These are phyloP conservation scores for Pterulicium gracile DNA, from an alignment of 1,284 basidiomycete species.

Conservation along the genomic window DNA sequence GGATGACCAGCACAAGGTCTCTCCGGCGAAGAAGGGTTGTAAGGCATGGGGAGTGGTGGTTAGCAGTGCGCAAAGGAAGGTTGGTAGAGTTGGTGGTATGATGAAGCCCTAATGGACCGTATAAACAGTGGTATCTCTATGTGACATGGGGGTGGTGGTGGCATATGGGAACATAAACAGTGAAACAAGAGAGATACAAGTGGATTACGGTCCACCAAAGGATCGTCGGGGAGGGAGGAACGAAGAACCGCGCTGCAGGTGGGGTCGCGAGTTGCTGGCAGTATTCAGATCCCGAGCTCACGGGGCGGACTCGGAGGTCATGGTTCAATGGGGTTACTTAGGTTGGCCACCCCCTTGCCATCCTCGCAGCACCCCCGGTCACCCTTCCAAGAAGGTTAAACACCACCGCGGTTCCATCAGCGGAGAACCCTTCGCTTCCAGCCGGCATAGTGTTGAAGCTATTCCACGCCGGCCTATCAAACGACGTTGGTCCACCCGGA, in stretches of 20 bases:
- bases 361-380: slow-evolving; percentile 59
- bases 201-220: neutral
- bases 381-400: slow-evolving; percentile 55
- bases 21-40: too few relatives aligned
- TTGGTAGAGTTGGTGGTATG: neutral
- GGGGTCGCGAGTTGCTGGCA: too few relatives aligned
- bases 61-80: neutral
- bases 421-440: slow-evolving; percentile 53
- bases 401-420: slow-evolving; percentile 36
- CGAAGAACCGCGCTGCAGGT: neutral
- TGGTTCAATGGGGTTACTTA: slow-evolving; percentile 15
- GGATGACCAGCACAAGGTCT: too few relatives aligned
- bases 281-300: too few relatives aligned
- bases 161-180: neutral
- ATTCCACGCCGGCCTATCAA: slow-evolving; percentile 69
- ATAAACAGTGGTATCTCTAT: neutral
- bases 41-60: neutral
- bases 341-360: slow-evolving; percentile 64
- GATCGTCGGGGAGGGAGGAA: neutral
- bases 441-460: slow-evolving; percentile 64
- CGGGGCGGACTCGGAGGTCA: too few relatives aligned
- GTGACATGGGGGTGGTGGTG: neutral
- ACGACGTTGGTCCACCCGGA: slow-evolving; percentile 59
- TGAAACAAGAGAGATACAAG: neutral
- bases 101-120: neutral